Percentiles rank a stretch among this genome's conserved stretches.
Conservation (phyloP, 305 asterid species). For the Fraxinus velutina region DNA sequence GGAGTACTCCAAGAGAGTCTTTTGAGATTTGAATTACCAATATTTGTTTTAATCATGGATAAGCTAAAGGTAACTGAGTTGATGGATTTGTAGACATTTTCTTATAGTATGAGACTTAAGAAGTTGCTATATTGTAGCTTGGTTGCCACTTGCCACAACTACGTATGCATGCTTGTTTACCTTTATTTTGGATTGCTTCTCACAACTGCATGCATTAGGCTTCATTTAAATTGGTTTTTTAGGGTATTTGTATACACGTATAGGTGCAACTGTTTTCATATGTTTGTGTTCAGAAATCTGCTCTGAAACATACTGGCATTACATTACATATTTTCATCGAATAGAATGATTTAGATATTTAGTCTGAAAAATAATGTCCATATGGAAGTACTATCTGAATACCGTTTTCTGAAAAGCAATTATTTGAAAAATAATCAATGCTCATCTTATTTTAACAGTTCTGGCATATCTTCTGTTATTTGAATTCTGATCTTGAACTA, state of each 20-base stretch:
- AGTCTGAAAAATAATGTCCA: neutral
- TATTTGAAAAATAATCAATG: neutral
- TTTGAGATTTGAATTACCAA: neutral
- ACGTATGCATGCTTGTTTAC: neutral
- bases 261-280: neutral
- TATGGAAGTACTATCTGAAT: neutral
- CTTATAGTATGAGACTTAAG: neutral
- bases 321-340: neutral
- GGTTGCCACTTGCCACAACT: neutral
- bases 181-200: neutral
- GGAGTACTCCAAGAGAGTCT: neutral
- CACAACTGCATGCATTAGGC: neutral
- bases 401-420: neutral
- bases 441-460: neutral
- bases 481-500: constrained; percentile 21
- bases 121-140: neutral
- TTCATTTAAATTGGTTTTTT: neutral
- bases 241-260: neutral
- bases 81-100: neutral
- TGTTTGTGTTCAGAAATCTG: neutral
- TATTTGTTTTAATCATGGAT: neutral
- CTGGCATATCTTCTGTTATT: neutral
- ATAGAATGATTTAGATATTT: neutral
- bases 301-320: neutral
- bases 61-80: neutral